Evolutionary conservation across 2,329 filamentous ascomycete species (phyloP).

Genomic region (Fusarium buharicum): DNA sequence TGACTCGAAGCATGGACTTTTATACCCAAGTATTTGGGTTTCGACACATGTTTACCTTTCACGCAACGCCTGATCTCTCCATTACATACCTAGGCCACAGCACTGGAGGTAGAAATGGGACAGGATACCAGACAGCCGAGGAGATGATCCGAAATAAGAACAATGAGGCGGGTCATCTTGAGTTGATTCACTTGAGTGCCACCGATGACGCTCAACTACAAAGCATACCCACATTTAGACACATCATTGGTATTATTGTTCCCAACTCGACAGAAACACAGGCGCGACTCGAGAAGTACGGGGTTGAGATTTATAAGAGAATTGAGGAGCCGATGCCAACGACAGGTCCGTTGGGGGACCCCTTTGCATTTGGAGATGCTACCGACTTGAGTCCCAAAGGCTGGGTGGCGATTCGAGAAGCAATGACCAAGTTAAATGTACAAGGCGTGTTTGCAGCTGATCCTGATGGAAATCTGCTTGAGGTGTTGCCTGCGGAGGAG

Average conservation of each 20-base stretch:
- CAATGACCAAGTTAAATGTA: not conserved
- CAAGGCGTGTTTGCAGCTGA: conserved; percentile 4
- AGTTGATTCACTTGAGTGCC: conserved; percentile 6
- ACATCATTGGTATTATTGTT: conserved; percentile 10
- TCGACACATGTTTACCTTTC: conserved; percentile 5
- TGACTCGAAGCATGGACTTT: conserved; percentile 8
- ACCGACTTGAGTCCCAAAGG: not conserved
- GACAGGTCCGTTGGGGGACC: not conserved
- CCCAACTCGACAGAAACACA: conserved; percentile 8
- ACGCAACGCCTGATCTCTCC: not conserved
- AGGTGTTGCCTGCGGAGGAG: conserved; percentile 5
- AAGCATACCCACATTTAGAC: not conserved
- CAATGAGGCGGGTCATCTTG: not conserved
- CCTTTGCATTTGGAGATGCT: conserved; percentile 1
- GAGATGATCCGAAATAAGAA: conserved; percentile 12
- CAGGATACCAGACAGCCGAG: conserved; percentile 4
- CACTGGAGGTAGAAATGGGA: conserved; percentile 1
- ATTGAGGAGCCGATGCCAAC: not conserved
- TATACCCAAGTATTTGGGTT: conserved; percentile 8
- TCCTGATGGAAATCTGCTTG: conserved; percentile 10
- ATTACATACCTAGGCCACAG: conserved; percentile 6
- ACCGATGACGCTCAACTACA: not conserved
- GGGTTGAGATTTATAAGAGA: conserved; percentile 8
- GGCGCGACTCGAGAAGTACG: conserved; percentile 1
- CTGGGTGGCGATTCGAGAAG: not conserved